Evolutionary conservation across 176 grass and related monocot genomes (phyloP), one percentile per base, ranked within the genome.

Genomic region (Stipa capillata): DNA sequence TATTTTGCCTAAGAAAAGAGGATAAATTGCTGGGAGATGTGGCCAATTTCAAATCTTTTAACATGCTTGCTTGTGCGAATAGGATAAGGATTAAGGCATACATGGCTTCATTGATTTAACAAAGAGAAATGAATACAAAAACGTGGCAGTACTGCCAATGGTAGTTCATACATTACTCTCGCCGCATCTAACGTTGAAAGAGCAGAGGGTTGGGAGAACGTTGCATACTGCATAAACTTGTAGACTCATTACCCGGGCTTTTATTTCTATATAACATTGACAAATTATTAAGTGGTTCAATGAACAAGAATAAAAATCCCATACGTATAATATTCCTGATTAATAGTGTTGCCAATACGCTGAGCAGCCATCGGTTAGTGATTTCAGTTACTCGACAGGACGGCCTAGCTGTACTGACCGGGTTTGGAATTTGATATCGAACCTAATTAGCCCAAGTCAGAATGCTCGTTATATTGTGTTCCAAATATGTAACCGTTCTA

Each of bases 81-180:
- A 4, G 53, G 18, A n/a, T 23, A 36, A n/a, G 32, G 33, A 20
- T 33, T 20, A 11, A 63, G 17, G 33, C n/a, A n/a, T n/a, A n/a
- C 5, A 63, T 63, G 59, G 31, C 8, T 8, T 20, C 8, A n/a
- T n/a, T n/a, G n/a, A 41, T 24, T 40, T 24, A 21, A 40, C 62
- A 14, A 65, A 37, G 0, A 66, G 35, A 65, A 40, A 13, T 65
- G 20, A 39, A 3, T n/a, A n/a, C 8, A 56, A 24, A 56, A 3
- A 13, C 25, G 24, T 20, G 32, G 42, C 42, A 68, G 11, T 16
- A 17, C 43, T 53, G 21, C 5, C 14, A 20, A 5, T n/a, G 82
- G 82, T 77, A 36, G 82, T 39, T 84, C 73, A 69, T 68, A 32
- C 72, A 75, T 75, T 76, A 44, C 42, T 76, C 12, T 84, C 82